These are phyloP conservation scores for Aphanocladium album DNA, from an alignment of 2,329 filamentous ascomycete genomes.

Conservation along the genomic window DNA sequence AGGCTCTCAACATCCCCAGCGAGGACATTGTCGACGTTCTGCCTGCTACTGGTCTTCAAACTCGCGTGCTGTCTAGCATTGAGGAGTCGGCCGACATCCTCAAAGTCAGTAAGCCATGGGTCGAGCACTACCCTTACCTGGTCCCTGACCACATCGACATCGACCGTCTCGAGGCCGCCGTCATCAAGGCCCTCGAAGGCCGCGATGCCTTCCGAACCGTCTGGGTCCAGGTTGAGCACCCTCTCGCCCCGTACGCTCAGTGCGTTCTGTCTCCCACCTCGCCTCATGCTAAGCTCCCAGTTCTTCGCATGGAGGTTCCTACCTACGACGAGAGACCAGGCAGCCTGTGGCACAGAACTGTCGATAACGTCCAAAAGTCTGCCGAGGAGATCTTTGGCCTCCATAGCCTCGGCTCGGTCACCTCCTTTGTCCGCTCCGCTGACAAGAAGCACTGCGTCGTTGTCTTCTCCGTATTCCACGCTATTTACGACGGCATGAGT, in stretches of 20 bases:
- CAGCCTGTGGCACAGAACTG: slow-evolving; percentile 9
- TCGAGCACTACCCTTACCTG: slow-evolving; percentile 15
- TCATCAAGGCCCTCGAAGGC: slow-evolving; percentile 8
- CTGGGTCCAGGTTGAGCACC: slow-evolving; percentile 14
- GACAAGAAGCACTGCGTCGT: slow-evolving; percentile 17
- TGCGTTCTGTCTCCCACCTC: slow-evolving; percentile 11
- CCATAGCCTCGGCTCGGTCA: slow-evolving; percentile 10
- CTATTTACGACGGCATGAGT: slow-evolving; percentile 19
- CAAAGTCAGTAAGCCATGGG: slow-evolving; percentile 10
- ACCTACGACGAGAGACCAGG: slow-evolving; percentile 1
- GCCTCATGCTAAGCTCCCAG: slow-evolving; percentile 2
- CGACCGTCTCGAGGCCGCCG: slow-evolving; percentile 13
- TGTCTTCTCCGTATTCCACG: slow-evolving; percentile 31
- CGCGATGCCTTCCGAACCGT: slow-evolving; percentile 16
- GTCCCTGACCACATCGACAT: slow-evolving; percentile 13
- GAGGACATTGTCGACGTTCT: slow-evolving; percentile 11
- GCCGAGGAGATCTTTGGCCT: slow-evolving; percentile 12
- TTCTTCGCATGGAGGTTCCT: slow-evolving; percentile 5
- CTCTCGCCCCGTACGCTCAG: slow-evolving; percentile 14
- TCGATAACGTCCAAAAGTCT: slow-evolving; percentile 9
- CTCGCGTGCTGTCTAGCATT: slow-evolving; percentile 10
- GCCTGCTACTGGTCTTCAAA: slow-evolving; percentile 10
- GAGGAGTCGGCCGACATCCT: slow-evolving; percentile 8
- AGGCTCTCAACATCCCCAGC: slow-evolving; percentile 10
- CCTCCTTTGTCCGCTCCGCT: slow-evolving; percentile 9